These are phyloP conservation scores for Vigna unguiculata DNA, from an alignment of 306 rosid species.

Conservation along the genomic window DNA sequence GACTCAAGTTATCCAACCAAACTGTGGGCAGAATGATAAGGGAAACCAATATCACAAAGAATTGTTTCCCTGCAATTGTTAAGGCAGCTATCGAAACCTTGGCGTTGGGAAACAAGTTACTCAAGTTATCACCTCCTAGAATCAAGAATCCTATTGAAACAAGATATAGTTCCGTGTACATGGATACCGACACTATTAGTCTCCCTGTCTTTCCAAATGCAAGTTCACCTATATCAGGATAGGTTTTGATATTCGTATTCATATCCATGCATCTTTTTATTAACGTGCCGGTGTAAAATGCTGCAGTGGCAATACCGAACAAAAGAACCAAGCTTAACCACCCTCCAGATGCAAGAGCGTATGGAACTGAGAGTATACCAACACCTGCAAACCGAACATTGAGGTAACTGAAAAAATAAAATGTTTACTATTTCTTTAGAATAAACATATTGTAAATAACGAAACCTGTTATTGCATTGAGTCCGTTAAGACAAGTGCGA, in stretches of 20 bases:
- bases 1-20: constrained; percentile 78
- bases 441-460: not conserved
- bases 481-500: constrained; percentile 39
- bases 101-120: constrained; percentile 54
- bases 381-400: constrained; percentile 60
- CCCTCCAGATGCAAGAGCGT: constrained; percentile 85
- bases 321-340: constrained; percentile 75
- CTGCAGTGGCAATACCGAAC: constrained; percentile 50
- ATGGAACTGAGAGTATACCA: constrained; percentile 83
- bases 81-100: constrained; percentile 56
- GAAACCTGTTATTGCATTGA: constrained; percentile 47
- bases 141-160: constrained; percentile 82
- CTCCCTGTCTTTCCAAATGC: constrained; percentile 79
- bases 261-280: constrained; percentile 78
- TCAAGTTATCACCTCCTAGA: constrained; percentile 81
- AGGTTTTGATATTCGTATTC: constrained; percentile 60
- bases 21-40: constrained; percentile 72
- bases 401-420: not conserved
- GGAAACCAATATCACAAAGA: constrained; percentile 63
- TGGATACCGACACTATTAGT: constrained; percentile 54
- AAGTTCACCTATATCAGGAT: constrained; percentile 75
- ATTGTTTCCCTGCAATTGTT: constrained; percentile 50
- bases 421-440: not conserved
- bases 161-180: constrained; percentile 76
- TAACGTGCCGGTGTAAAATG: constrained; percentile 70